Percentiles rank a stretch among this genome's conserved stretches.
These are phyloP conservation scores for Botrytis hyacinthi DNA, from an alignment of 2,329 filamentous ascomycete species.

Conservation along the genomic window DNA sequence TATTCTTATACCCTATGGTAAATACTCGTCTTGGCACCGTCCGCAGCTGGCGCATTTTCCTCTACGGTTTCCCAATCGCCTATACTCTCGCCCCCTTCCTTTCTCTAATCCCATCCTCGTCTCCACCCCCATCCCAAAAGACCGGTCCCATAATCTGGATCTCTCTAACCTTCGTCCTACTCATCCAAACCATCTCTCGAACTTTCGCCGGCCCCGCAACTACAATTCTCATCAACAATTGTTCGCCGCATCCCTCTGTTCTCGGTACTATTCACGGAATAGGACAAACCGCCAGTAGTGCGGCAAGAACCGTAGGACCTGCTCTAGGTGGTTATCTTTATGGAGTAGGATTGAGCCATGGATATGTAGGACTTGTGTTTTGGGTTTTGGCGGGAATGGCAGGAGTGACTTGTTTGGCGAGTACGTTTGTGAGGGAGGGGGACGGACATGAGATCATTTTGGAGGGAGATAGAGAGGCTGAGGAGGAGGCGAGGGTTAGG, in stretches of 20 bases:
- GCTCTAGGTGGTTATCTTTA: constrained; percentile 60
- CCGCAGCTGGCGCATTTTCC: constrained; percentile 63
- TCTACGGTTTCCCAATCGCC: constrained; percentile 67
- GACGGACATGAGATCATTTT: constrained; percentile 65
- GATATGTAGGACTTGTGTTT: constrained; percentile 50
- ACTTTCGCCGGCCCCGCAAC: constrained; percentile 49
- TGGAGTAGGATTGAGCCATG: constrained; percentile 55
- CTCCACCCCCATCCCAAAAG: constrained; percentile 34
- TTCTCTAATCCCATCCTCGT: constrained; percentile 56
- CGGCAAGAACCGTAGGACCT: constrained; percentile 59
- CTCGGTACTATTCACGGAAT: constrained; percentile 57
- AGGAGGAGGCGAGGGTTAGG: constrained; percentile 32
- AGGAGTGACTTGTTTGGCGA: constrained; percentile 50
- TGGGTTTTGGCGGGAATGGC: constrained; percentile 51
- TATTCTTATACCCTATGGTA: constrained; percentile 67
- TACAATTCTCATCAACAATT: constrained; percentile 48
- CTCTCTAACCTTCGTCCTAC: constrained; percentile 42
- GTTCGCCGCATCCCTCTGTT: constrained; percentile 56
- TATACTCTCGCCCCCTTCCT: constrained; percentile 71
- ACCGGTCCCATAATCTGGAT: constrained; percentile 34
- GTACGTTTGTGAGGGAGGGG: constrained; percentile 57
- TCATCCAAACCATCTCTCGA: constrained; percentile 68
- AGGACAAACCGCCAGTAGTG: constrained; percentile 57
- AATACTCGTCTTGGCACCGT: constrained; percentile 67
- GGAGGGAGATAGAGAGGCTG: constrained; percentile 56